Evolutionary conservation across 192 early-diverging fungal genomes (phyloP), one percentile per base, ranked within the genome.

Genomic region (Paraglomus brasilianum): DNA sequence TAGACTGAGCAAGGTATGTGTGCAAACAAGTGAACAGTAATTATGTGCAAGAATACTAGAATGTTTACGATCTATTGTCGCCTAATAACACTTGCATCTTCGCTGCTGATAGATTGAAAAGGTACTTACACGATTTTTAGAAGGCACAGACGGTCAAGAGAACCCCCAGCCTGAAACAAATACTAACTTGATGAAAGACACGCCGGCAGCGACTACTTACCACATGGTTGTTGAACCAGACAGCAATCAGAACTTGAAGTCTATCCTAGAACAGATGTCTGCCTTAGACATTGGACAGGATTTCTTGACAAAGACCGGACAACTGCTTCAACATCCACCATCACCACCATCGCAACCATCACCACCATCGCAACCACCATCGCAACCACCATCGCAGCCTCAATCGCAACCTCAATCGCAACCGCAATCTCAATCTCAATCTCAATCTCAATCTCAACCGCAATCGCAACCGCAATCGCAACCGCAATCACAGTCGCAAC

Each of bases 1-100:
- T 66, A 76, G 86, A 39, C 75, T 91, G 36, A 80, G 78, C 70
- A 82, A 82, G 66, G 64, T 66, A 19, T 24, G 38, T 6, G 40
- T 6, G 30, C 30, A 30, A 2, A 30, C 3, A 30, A 1, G 30
- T 30, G 30, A 30, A 30, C 30, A n/a, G 30, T 30, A 1, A 30
- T 30, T 2, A 30, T 3, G 30, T 30, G 30, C 30, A 30, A 30
- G 30, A 30, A 30, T 30, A 2, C 30, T 3, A n/a, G 30, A 2
- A 3, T 30, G 30, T 30, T 30, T 30, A 30, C 30, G 30, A 30
- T 30, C 30, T 30, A 3, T 30, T 30, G 30, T 1, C 30, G 3
- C 30, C 3, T 30, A 2, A 30, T 30, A 30, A 30, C 30, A 3
- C 30, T 30, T 30, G 1, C 3, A 30, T 30, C 30, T 30, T 30